Evolutionary conservation across 306 rosid species (phyloP).

Genomic region (Castanopsis chinensis): DNA sequence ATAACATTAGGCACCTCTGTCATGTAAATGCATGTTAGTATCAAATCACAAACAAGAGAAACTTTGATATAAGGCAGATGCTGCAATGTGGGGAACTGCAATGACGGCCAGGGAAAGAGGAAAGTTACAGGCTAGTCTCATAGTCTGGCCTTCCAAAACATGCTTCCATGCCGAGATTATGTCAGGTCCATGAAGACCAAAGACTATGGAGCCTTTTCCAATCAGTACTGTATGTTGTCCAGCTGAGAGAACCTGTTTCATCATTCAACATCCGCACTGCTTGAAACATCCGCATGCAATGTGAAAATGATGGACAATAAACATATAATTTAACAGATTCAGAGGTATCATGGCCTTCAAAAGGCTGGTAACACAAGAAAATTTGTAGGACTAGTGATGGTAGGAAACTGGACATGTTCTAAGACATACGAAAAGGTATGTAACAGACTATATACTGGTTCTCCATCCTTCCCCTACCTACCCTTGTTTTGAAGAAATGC

Average conservation of each 20-base stretch:
- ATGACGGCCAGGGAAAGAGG: too few relatives aligned
- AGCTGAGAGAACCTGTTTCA: background rate
- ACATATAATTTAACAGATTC: background rate
- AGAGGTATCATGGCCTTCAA: conserved; percentile 11
- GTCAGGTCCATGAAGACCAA: background rate
- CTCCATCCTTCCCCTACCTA: conserved; percentile 28
- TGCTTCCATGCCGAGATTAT: background rate
- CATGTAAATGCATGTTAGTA: too few relatives aligned
- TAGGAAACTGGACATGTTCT: conserved; percentile 21
- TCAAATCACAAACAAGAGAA: too few relatives aligned
- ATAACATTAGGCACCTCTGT: too few relatives aligned
- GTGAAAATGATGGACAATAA: background rate
- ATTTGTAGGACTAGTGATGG: conserved; percentile 22
- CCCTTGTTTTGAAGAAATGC: conserved; percentile 21
- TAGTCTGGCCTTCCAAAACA: background rate
- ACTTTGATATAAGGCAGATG: too few relatives aligned
- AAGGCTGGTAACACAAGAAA: conserved; percentile 17
- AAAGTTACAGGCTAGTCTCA: too few relatives aligned
- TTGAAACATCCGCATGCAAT: background rate
- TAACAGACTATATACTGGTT: conserved; percentile 15
- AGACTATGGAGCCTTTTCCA: background rate
- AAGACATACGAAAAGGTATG: background rate
- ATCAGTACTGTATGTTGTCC: background rate
- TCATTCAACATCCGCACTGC: background rate
- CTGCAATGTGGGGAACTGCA: too few relatives aligned